These are phyloP conservation scores for Tricholoma matsutake DNA, from an alignment of 768 basidiomycete genomes.

Conservation along the genomic window DNA sequence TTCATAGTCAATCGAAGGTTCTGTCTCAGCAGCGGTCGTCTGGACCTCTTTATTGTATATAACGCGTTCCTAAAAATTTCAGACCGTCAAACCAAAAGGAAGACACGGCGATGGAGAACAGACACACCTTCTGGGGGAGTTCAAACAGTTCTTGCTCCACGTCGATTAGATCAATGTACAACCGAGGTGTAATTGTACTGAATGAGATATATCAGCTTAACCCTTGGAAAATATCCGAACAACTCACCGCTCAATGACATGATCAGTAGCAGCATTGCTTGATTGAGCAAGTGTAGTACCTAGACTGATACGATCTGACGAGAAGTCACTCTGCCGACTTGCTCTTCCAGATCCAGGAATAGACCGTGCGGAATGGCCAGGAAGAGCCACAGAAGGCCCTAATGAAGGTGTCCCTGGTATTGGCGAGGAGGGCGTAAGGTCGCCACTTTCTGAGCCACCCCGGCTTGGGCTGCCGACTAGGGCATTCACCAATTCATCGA, in stretches of 20 bases:
- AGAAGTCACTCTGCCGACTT: slow-evolving; percentile 68
- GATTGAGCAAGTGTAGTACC: slow-evolving; percentile 46
- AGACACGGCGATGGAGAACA: slow-evolving; percentile 5
- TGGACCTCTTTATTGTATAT: slow-evolving; percentile 85
- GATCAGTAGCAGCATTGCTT: slow-evolving; percentile 57
- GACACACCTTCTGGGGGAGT: slow-evolving; percentile 72
- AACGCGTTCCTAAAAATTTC: slow-evolving; percentile 57
- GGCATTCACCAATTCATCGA: slow-evolving; percentile 70
- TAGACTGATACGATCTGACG: slow-evolving; percentile 41
- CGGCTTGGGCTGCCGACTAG: slow-evolving; percentile 47
- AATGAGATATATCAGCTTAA: slow-evolving; percentile 7
- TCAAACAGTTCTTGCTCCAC: slow-evolving; percentile 90
- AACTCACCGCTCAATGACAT: slow-evolving; percentile 66
- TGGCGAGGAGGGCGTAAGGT: slow-evolving; percentile 73
- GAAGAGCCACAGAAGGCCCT: slow-evolving; percentile 34
- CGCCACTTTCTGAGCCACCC: slow-evolving; percentile 52
- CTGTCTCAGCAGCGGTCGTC: slow-evolving; percentile 64
- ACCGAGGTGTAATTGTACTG: slow-evolving; percentile 63
- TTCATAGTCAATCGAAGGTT: slow-evolving; percentile 49
- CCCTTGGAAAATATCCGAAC: not conserved
- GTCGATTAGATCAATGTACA: slow-evolving; percentile 79
- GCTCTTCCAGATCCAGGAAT: slow-evolving; percentile 55
- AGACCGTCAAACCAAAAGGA: not conserved
- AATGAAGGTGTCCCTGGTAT: slow-evolving; percentile 67
- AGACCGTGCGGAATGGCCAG: slow-evolving; percentile 31